A percentile compares a stretch with the other conserved stretches of the same genome.
Evolutionary conservation across 1,284 basidiomycete genomes (phyloP).

Genomic region (Hypsizygus ulmarius): DNA sequence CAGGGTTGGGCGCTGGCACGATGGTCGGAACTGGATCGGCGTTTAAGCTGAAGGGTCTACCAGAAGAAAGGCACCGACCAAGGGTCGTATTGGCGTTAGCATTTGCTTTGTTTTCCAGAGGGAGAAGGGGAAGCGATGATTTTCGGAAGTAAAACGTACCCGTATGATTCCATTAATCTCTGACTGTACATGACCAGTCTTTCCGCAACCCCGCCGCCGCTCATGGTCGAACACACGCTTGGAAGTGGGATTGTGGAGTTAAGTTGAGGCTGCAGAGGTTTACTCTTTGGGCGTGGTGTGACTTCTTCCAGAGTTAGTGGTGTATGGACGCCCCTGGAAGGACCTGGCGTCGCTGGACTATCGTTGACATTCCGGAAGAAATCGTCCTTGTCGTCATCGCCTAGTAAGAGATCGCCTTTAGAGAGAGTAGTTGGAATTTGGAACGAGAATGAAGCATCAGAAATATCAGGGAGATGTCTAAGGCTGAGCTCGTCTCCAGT

Average conservation of each 20-base stretch:
- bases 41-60: slow-evolving; percentile 4
- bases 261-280: slow-evolving; percentile 1
- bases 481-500: slow-evolving; percentile 39
- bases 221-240: slow-evolving; percentile 24
- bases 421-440: slow-evolving; percentile 42
- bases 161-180: slow-evolving; percentile 28
- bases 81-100: slow-evolving; percentile 8
- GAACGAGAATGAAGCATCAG: slow-evolving; percentile 47
- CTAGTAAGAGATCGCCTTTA: slow-evolving; percentile 37
- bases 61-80: slow-evolving; percentile 3
- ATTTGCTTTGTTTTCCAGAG: slow-evolving; percentile 9
- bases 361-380: slow-evolving; percentile 39
- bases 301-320: slow-evolving; percentile 35
- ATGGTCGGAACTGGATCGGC: slow-evolving; percentile 1
- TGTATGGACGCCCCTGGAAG: slow-evolving; percentile 23
- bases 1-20: slow-evolving; percentile 9
- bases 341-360: slow-evolving; percentile 32
- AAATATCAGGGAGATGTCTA: slow-evolving; percentile 47
- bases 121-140: slow-evolving; percentile 8
- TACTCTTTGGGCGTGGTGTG: slow-evolving; percentile 31
- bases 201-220: slow-evolving; percentile 28
- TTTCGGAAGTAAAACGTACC: slow-evolving; percentile 23
- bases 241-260: slow-evolving; percentile 16
- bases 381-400: slow-evolving; percentile 39
- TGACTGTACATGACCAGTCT: slow-evolving; percentile 32